phyloP scores from a whole-genome alignment of 2,329 filamentous ascomycete species.

The Paecilomyces dactylethromorphus region DNA sequence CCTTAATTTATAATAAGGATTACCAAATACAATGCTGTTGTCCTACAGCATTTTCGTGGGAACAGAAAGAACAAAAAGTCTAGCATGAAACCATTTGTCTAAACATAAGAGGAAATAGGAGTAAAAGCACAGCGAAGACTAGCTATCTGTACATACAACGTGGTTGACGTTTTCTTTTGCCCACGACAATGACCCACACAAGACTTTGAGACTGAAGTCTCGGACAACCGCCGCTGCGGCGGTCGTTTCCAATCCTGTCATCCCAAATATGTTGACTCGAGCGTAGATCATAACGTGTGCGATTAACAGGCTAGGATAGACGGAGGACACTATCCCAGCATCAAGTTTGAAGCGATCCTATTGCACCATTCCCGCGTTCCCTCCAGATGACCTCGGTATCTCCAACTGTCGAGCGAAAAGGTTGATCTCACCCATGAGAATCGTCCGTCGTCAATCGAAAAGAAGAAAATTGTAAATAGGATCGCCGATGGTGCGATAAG shows the following conservation, averaged over 20 bases:
- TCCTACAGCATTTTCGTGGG: neutral
- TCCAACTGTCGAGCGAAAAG: neutral
- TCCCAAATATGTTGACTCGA: neutral
- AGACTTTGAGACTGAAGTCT: neutral
- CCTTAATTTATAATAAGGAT: neutral
- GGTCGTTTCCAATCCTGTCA: neutral
- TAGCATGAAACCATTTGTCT: conserved; percentile 1
- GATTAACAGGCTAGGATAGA: neutral
- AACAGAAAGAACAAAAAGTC: neutral
- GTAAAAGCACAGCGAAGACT: conserved; percentile 30
- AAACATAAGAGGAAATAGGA: conserved; percentile 19
- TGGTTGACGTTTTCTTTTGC: neutral
- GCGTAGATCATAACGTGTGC: neutral
- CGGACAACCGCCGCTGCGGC: neutral
- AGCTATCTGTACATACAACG: conserved; percentile 38
- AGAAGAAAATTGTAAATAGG: conserved; percentile 10
- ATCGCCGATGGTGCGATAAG: conserved; percentile 8
- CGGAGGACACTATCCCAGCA: neutral
- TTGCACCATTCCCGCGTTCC: neutral
- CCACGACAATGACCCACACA: neutral
- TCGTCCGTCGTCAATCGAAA: conserved; percentile 10
- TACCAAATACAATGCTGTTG: neutral
- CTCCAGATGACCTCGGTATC: neutral
- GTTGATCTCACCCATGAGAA: neutral
- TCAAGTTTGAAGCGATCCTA: neutral